Percentiles rank a stretch among this genome's conserved stretches.
Evolutionary conservation across 2,329 filamentous ascomycete species (phyloP).

Genomic region (Xylariaceae sp.): DNA sequence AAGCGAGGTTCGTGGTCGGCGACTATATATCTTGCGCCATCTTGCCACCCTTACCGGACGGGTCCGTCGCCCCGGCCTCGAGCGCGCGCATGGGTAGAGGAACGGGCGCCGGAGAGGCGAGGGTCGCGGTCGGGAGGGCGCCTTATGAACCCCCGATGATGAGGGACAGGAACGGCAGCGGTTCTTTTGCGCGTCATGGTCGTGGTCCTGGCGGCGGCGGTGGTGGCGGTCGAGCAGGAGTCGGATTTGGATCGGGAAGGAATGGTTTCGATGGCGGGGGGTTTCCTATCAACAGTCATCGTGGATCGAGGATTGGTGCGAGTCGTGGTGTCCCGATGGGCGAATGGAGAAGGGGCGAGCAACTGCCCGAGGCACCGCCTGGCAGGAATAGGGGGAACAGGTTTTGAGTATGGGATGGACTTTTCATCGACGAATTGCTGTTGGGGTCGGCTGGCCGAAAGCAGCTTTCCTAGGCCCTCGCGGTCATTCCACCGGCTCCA

Average conservation of each 20-base stretch:
- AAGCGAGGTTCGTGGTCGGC: slow-evolving; percentile 78
- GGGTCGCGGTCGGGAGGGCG: slow-evolving; percentile 21
- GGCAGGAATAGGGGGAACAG: slow-evolving; percentile 43
- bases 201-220: no score
- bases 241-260: slow-evolving; percentile 26
- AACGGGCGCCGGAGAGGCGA: slow-evolving; percentile 34
- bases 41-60: slow-evolving; percentile 67
- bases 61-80: slow-evolving; percentile 62
- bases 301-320: slow-evolving; percentile 32
- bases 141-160: slow-evolving; percentile 10
- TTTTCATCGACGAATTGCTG: no score
- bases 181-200: slow-evolving; percentile 6
- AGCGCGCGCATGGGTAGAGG: slow-evolving; percentile 42
- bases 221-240: no score
- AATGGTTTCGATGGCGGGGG: slow-evolving; percentile 30
- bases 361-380: slow-evolving; percentile 47
- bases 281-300: slow-evolving; percentile 32
- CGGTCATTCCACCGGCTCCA: no score
- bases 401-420: slow-evolving; percentile 19
- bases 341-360: slow-evolving; percentile 64
- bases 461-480: no score
- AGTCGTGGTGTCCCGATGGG: slow-evolving; percentile 46
- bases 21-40: slow-evolving; percentile 84
- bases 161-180: slow-evolving; percentile 14
- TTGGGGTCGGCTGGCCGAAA: no score